Percentiles rank a stretch among this genome's conserved stretches.
Conservation (phyloP, 345 rosid species). For the Anastatica hierochuntica region DNA sequence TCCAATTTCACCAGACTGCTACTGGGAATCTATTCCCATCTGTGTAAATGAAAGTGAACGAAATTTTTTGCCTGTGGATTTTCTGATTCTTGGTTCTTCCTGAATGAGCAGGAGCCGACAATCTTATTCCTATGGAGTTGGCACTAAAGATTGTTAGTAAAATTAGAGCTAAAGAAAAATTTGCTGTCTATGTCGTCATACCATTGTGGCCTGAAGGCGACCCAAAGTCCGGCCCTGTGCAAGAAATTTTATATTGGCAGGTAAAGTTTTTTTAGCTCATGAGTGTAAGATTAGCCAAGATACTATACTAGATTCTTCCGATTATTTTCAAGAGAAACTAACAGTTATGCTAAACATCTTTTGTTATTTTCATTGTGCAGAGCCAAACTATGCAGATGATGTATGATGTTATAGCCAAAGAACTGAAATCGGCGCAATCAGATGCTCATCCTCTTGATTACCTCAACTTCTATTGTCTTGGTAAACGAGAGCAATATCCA, state of each 20-base stretch:
- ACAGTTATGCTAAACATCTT: conserved; percentile 1
- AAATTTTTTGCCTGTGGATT: not conserved
- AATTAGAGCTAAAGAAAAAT: conserved; percentile 81
- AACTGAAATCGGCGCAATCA: conserved; percentile 36
- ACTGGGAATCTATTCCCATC: not conserved
- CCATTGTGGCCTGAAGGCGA: conserved; percentile 99
- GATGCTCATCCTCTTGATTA: conserved; percentile 69
- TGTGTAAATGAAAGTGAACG: not conserved
- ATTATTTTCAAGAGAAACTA: conserved; percentile 1
- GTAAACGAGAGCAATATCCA: conserved; percentile 50
- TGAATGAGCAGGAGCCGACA: conserved; percentile 69
- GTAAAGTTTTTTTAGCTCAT: conserved; percentile 29
- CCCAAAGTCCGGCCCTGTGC: conserved; percentile 62
- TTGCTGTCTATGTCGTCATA: conserved; percentile 68
- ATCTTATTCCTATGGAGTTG: conserved; percentile 92
- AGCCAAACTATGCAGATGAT: conserved; percentile 88
- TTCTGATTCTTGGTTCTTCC: not conserved
- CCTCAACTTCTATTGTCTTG: conserved; percentile 93
- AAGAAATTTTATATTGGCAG: conserved; percentile 98
- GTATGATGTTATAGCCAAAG: conserved; percentile 55
- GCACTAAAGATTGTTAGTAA: conserved; percentile 86
- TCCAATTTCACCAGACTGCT: not conserved
- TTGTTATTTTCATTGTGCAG: conserved; percentile 28
- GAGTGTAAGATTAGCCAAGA: not conserved
- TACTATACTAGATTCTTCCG: not conserved